Conservation (phyloP, 345 rosid species). For the Excoecaria agallocha region DNA sequence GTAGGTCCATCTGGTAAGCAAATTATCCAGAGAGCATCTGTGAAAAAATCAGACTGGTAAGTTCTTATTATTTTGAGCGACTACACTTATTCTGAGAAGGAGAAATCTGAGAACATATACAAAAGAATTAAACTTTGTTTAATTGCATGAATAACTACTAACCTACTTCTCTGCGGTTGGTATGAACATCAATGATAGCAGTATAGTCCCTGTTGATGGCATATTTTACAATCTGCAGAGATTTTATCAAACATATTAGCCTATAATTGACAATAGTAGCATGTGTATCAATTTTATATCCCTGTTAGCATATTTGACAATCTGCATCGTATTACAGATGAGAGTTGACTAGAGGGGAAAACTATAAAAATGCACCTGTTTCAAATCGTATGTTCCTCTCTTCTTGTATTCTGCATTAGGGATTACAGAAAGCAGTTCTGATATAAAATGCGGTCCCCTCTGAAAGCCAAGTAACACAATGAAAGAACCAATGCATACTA, state of each 20-base stretch:
- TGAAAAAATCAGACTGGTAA: neutral
- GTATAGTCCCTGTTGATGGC: constrained; percentile 78
- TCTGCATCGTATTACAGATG: no score
- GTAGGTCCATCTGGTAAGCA: constrained; percentile 94
- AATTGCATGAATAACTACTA: constrained; percentile 16
- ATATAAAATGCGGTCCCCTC: constrained; percentile 86
- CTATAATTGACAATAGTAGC: neutral
- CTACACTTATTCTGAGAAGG: neutral
- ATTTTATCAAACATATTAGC: neutral
- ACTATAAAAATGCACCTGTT: constrained; percentile 51
- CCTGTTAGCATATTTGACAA: no score
- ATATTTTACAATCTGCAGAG: constrained; percentile 73
- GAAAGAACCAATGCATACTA: constrained; percentile 2
- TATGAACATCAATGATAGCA: constrained; percentile 77
- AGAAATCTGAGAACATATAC: neutral
- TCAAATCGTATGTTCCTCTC: constrained; percentile 91
- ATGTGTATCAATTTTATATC: no score
- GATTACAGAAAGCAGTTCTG: constrained; percentile 70
- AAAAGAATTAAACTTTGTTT: neutral
- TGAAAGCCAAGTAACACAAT: constrained; percentile 25
- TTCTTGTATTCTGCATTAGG: constrained; percentile 76
- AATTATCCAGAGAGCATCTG: constrained; percentile 79
- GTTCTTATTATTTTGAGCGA: neutral
- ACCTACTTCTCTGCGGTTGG: constrained; percentile 93
- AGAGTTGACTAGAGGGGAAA: neutral